Evolutionary conservation across 164 flowering plant species (phyloP), one percentile per base, ranked within the genome.

Genomic region (Chloranthus sessilifolius): DNA sequence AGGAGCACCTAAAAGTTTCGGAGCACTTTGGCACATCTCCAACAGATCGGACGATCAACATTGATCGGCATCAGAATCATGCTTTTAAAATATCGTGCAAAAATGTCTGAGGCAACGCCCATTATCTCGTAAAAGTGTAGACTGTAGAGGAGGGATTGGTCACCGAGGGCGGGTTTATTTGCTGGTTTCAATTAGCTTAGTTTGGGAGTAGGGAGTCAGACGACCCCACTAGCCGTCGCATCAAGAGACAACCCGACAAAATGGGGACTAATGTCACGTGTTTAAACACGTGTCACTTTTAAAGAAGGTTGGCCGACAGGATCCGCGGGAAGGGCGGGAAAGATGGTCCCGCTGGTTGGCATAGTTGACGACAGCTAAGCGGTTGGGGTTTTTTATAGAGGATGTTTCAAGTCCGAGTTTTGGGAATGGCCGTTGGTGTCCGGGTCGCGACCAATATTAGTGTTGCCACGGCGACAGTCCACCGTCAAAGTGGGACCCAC

Each of bases 241-340:
- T 23, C 35, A 36, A 28, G 28, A 39, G 73, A 60, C 74, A 59
- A 43, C 1, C 47, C 52, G 70, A 62, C 67, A 65, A 39, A 26
- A 57, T 43, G 56, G 56, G 53, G 43, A 20, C 55, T 36, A 21
- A 23, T 15, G 7, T 48, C 60, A 56, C 60, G 53, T 56, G 63
- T 17, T 14, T n/a, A 19, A 3, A 52, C 20, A 37, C 40, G 10
- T 48, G 14, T 36, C n/a, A 16, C 3, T 2, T 6, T 2, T 31
- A 14, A 2, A 58, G 45, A 59, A 59, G 50, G 53, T 59, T 15
- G 57, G 49, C 68, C 65, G 74, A 70, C 70, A 65, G 6, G 21
- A 52, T 51, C 15, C 67, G 61, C 63, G 61, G 63, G 45, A 46
- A 16, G 51, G 7, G 10, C 7, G n/a, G n/a, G n/a, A 5, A 29